A percentile compares a stretch with the other conserved stretches of the same genome.
Evolutionary conservation across 768 basidiomycete species (phyloP).

Genomic region (Suillus fuscotomentosus): DNA sequence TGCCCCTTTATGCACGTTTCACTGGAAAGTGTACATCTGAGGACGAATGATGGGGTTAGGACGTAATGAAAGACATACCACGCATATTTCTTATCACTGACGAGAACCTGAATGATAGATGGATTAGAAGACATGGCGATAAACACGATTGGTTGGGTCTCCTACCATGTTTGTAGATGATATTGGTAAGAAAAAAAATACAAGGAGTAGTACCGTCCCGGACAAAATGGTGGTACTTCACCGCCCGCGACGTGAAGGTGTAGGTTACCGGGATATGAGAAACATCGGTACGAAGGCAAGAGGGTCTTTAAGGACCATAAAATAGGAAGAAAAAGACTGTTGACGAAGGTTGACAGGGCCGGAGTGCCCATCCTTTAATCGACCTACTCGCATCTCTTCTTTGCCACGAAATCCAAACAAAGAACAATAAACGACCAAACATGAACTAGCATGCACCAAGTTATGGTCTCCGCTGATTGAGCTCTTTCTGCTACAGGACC

Average conservation of each 20-base stretch:
- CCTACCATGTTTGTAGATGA: constrained; percentile 15
- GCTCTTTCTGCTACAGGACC: constrained; percentile 32
- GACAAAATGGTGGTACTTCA: constrained; percentile 38
- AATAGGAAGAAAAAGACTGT: constrained; percentile 39
- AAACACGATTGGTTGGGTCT: constrained; percentile 43
- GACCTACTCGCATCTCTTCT: constrained; percentile 13
- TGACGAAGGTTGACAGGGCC: constrained; percentile 51
- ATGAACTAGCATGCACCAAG: neutral
- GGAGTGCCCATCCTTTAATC: constrained; percentile 25
- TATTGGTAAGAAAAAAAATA: constrained; percentile 1
- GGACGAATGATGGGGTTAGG: constrained; percentile 9
- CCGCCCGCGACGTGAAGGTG: constrained; percentile 59
- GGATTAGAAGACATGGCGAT: neutral
- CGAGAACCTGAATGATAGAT: constrained; percentile 50
- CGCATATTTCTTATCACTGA: constrained; percentile 79
- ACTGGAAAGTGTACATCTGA: constrained; percentile 38
- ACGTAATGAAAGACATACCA: constrained; percentile 50
- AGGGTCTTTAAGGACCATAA: constrained; percentile 49
- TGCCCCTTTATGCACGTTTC: constrained; percentile 95
- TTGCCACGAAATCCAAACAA: constrained; percentile 27
- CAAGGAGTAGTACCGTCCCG: constrained; percentile 20
- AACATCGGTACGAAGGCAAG: constrained; percentile 26
- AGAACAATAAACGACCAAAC: constrained; percentile 12
- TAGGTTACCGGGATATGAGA: constrained; percentile 46
- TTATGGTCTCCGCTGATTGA: constrained; percentile 11